These are phyloP conservation scores for Amanita jacksonii DNA, from an alignment of 768 basidiomycete species.

Conservation along the genomic window DNA sequence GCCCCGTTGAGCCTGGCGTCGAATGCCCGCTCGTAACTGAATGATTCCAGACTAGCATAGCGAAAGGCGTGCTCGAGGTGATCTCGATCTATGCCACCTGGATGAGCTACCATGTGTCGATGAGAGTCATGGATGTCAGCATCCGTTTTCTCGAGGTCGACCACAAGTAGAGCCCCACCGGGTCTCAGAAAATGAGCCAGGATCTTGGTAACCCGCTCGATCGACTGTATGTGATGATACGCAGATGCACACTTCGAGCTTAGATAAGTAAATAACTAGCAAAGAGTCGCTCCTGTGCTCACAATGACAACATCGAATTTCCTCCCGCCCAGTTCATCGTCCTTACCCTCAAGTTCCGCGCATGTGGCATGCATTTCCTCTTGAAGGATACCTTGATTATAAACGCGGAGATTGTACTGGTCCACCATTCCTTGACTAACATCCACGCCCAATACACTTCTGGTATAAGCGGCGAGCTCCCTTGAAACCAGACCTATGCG, in stretches of 20 bases:
- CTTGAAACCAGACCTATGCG: slow-evolving; percentile 51
- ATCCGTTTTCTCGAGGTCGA: slow-evolving; percentile 34
- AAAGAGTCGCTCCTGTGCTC: slow-evolving; percentile 17
- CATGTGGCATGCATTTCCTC: slow-evolving; percentile 64
- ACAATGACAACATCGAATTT: slow-evolving; percentile 69
- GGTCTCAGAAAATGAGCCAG: slow-evolving; percentile 46
- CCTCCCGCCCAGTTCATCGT: slow-evolving; percentile 37
- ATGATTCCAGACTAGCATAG: slow-evolving; percentile 38
- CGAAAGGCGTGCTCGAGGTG: slow-evolving; percentile 43
- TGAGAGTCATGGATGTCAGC: slow-evolving; percentile 6
- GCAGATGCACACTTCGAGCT: slow-evolving; percentile 46
- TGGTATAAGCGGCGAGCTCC: slow-evolving; percentile 49
- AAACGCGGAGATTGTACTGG: slow-evolving; percentile 46
- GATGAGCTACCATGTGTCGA: slow-evolving; percentile 37
- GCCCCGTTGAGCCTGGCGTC: slow-evolving; percentile 22
- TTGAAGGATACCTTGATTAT: slow-evolving; percentile 49
- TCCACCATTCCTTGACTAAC: slow-evolving; percentile 67
- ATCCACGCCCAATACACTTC: slow-evolving; percentile 63
- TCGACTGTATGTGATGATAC: slow-evolving; percentile 53
- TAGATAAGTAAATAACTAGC: not conserved
- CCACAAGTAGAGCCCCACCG: slow-evolving; percentile 43
- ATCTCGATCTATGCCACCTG: slow-evolving; percentile 39
- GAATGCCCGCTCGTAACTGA: slow-evolving; percentile 28
- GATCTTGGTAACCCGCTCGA: slow-evolving; percentile 34
- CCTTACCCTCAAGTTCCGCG: slow-evolving; percentile 35